These are phyloP conservation scores for Talaromyces liani DNA, from an alignment of 495 filamentous ascomycete genomes.

Conservation along the genomic window DNA sequence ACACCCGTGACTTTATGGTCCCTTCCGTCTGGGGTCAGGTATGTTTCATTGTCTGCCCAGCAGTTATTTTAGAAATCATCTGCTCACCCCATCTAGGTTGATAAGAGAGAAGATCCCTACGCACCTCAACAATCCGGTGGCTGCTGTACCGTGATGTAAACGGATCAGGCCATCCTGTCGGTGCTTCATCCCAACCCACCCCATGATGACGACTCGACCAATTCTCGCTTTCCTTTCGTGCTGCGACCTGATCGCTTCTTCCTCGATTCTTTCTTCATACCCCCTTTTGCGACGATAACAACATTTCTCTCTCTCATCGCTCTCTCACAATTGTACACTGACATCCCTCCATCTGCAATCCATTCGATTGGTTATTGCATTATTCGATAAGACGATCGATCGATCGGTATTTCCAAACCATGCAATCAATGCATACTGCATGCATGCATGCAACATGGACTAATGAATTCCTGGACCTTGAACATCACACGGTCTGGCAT, in stretches of 20 bases:
- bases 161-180: conserved; percentile 19
- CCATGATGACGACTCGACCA: not conserved
- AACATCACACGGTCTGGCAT: not conserved
- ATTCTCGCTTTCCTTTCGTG: not conserved
- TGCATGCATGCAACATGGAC: not conserved
- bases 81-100: conserved; percentile 43
- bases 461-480: not conserved
- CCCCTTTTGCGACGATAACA: conserved; percentile 6
- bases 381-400: conserved; percentile 17
- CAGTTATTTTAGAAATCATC: conserved; percentile 1
- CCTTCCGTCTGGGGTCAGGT: conserved; percentile 93
- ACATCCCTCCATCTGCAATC: conserved; percentile 5
- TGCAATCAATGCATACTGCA: conserved; percentile 9
- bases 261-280: conserved; percentile 1
- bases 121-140: conserved; percentile 82
- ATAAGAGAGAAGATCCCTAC: conserved; percentile 92
- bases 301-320: not conserved
- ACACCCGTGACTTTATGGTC: conserved; percentile 98
- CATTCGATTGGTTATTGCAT: conserved; percentile 18
- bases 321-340: conserved; percentile 1
- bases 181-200: not conserved
- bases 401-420: conserved; percentile 1
- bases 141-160: conserved; percentile 91
- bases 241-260: not conserved
- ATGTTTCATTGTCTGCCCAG: conserved; percentile 23